Base-by-base conservation (phyloP, 2,329 filamentous ascomycete species). In the Delphinella strobiligena region DNA sequence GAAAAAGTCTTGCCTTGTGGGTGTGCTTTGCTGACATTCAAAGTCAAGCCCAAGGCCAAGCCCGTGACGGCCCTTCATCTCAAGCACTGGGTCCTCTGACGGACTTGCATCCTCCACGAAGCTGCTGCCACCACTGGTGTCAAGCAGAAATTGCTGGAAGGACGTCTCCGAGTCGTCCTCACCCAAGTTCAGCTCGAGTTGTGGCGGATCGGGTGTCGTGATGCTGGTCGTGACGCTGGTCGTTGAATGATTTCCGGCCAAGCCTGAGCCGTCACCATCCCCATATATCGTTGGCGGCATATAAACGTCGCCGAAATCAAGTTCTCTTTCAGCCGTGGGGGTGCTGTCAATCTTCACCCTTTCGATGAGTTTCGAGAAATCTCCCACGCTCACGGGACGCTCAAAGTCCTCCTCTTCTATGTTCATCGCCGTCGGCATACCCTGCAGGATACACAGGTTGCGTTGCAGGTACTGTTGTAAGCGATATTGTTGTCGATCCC, bases 401-500 rank as follows among this genome's bases (percentile, higher is more conserved):
- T 67, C 63, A 34, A 62, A 64, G 9, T 63, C 59, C 44, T 68
- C 66, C 34, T 68, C 66, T 34, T 64, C 60, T 4, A 67, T 58
- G 12, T 64, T 61, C 54, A 66, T 54, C 2, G 61, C 49, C 3
- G 60, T 61, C 1, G 62, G 60, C 11, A 69, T 54, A 9, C 61
- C 60, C 38, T 66, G 58, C 1, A 63, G 56, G 12, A 68, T 52
- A 42, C 64, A 63, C 49, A 60, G 59, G 46, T 70, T 70, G 32
- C 67, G 61, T 31, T 63, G 54, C 5, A 70, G 54, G 42, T 67
- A 68, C 41, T 66, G 61, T 27, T 64, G 55, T 2, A 70, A 50
- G 1, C 67, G 60, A 42, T 63, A 64, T 40, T 63, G 62, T 47
- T 70, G 67, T 12, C 66, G 56, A 29, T 64, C 62, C 67, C 67